Base-by-base conservation (phyloP, 2,329 filamentous ascomycete species). In the Colletotrichum costaricense region DNA sequence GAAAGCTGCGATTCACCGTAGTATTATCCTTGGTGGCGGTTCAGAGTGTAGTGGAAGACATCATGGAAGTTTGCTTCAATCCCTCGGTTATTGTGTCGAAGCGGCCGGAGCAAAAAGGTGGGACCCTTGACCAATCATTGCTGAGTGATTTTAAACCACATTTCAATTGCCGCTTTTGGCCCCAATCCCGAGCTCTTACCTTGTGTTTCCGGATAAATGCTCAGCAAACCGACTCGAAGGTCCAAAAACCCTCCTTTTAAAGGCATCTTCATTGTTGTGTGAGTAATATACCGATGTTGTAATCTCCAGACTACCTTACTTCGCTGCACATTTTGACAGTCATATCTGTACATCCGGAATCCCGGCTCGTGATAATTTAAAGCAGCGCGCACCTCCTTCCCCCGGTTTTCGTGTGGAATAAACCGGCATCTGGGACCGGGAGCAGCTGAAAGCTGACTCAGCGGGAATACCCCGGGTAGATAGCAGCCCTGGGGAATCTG, bases 21-120 rank as follows among this genome's bases (percentile, higher is more conserved):
- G 19, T 26, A 33, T 62, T 62, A 38, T 65, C 56, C 59, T 65
- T 60, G 70, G 71, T 69, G 69, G 66, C 70, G 42, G 70, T 72
- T 69, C 55, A 52, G 67, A 42, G 67, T 38, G 46, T 55, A 70
- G 22, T 65, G 63, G 7, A 52, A 69, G 56, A 35, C 70, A 70
- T 73, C 67, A 65, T 73, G 54, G 71, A 73, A 73, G 71, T 62
- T 57, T 57, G 54, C 46, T 62, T 55, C 42, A 68, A 68, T 68
- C 42, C 57, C 57, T 63, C 58, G 57, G 58, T 68, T 62, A 63
- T 62, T 62, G 28, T 24, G 58, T 26, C 30, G 56, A 68, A 68
- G 65, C 58, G 24, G 57, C 49, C 64, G 56, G 56, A 66, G 49
- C 5, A 7, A 5, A 16, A 65, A 56, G 56, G 55, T 24, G 14